phyloP scores from a whole-genome alignment of 768 basidiomycete genomes.

The Boletus tylopilopsis region DNA sequence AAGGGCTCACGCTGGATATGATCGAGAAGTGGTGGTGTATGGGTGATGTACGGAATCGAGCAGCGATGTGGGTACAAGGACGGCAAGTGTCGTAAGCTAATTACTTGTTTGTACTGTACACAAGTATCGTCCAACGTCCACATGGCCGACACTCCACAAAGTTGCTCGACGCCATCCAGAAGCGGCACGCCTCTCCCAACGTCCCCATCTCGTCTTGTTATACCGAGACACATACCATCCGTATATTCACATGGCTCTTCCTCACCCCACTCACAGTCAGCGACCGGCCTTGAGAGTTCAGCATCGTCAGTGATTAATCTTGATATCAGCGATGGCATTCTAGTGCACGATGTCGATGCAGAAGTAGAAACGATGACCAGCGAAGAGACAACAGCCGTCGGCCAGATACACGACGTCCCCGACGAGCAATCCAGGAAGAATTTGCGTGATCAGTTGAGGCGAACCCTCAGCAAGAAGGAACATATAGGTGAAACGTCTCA shows the following conservation, averaged over 20 bases:
- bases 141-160: constrained; percentile 26
- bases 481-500: constrained; percentile 39
- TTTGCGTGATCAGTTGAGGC: constrained; percentile 68
- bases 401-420: constrained; percentile 38
- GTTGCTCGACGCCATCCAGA: constrained; percentile 34
- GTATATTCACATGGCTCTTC: constrained; percentile 46
- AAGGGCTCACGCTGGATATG: constrained; percentile 42
- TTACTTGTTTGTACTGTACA: constrained; percentile 19
- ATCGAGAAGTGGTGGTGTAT: constrained; percentile 92
- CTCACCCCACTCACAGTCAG: constrained; percentile 27
- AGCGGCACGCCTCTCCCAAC: constrained; percentile 33
- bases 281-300: constrained; percentile 51
- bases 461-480: constrained; percentile 54
- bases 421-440: constrained; percentile 61
- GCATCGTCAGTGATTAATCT: constrained; percentile 69
- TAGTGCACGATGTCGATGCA: constrained; percentile 66
- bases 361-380: constrained; percentile 53
- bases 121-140: neutral
- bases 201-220: constrained; percentile 51
- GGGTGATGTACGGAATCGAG: constrained; percentile 66
- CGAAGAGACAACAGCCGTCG: constrained; percentile 51
- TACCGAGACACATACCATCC: constrained; percentile 54
- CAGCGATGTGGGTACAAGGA: constrained; percentile 76
- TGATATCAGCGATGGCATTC: constrained; percentile 63
- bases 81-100: constrained; percentile 10